Evolutionary conservation across 345 rosid species (phyloP).

Genomic region (Ceriops zippeliana): DNA sequence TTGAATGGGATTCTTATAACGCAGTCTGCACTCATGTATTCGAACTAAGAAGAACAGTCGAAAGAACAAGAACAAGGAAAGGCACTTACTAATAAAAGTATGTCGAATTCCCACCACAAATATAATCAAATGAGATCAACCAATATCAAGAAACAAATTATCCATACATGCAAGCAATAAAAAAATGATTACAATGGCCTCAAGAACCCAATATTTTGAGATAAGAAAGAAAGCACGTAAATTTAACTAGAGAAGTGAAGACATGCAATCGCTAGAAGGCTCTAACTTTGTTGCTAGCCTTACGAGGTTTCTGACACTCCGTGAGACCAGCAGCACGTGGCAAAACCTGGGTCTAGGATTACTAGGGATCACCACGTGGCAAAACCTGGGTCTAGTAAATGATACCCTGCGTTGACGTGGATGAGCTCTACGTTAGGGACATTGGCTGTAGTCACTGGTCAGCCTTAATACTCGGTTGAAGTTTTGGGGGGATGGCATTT

Average conservation of each 20-base stretch:
- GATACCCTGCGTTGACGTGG: constrained; percentile 18
- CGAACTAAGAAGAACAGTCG: not conserved
- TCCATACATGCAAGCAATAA: constrained; percentile 9
- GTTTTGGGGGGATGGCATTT: constrained; percentile 19
- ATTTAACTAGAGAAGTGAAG: not conserved
- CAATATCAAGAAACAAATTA: constrained; percentile 21
- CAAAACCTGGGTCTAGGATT: constrained; percentile 16
- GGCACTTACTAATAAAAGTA: constrained; percentile 19
- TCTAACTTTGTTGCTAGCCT: not conserved
- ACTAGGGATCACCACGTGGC: constrained; percentile 25
- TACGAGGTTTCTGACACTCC: not conserved
- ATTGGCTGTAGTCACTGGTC: constrained; percentile 20
- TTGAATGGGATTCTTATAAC: too few species aligned
- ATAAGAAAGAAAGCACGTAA: too few species aligned
- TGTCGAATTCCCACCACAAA: constrained; percentile 16
- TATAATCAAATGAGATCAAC: constrained; percentile 15
- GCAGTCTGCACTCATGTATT: not conserved
- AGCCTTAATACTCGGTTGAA: constrained; percentile 27
- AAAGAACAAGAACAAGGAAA: not conserved
- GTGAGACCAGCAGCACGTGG: not conserved
- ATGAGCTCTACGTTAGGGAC: not conserved
- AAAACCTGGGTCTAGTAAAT: constrained; percentile 6
- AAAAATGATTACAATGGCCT: not conserved
- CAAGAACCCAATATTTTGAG: not conserved
- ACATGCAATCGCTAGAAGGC: not conserved